Evolutionary conservation across 75 land plant species (phyloP).

Genomic region (Larix kaempferi): DNA sequence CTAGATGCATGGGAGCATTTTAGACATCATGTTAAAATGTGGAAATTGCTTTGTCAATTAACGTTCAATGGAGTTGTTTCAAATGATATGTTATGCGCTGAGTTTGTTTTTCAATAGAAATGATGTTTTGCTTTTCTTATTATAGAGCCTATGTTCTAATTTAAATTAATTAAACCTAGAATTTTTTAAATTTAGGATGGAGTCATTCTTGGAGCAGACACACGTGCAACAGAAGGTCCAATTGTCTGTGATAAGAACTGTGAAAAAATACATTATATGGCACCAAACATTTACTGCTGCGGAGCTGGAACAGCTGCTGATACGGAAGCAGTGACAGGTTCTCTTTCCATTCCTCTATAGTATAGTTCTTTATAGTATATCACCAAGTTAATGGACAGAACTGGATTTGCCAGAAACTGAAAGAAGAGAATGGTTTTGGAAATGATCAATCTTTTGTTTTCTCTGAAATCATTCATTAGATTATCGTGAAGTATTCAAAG

Average conservation of each 20-base stretch:
- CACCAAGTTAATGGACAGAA: background rate
- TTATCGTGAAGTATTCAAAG: background rate
- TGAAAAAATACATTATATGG: conserved; percentile 97
- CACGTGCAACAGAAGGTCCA: conserved; percentile 96
- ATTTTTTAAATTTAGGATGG: conserved; percentile 70
- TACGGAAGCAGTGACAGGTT: conserved; percentile 97
- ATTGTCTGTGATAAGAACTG: conserved; percentile 98
- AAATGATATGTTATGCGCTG: background rate
- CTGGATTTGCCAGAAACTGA: background rate
- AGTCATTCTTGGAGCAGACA: conserved; percentile 97
- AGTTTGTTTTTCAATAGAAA: background rate
- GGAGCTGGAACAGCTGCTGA: conserved; percentile 99
- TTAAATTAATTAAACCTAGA: no score
- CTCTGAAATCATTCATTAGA: background rate
- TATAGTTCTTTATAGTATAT: background rate
- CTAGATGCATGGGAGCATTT: background rate
- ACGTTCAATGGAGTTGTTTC: background rate
- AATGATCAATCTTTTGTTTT: background rate
- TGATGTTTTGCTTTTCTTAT: no score
- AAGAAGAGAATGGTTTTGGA: background rate
- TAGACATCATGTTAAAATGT: background rate
- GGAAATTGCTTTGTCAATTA: background rate
- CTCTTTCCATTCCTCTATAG: background rate
- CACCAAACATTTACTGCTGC: conserved; percentile 97
- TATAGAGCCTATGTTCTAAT: no score